Evolutionary conservation across 805 yeast species (phyloP).

Genomic region (Candida ulmi): DNA sequence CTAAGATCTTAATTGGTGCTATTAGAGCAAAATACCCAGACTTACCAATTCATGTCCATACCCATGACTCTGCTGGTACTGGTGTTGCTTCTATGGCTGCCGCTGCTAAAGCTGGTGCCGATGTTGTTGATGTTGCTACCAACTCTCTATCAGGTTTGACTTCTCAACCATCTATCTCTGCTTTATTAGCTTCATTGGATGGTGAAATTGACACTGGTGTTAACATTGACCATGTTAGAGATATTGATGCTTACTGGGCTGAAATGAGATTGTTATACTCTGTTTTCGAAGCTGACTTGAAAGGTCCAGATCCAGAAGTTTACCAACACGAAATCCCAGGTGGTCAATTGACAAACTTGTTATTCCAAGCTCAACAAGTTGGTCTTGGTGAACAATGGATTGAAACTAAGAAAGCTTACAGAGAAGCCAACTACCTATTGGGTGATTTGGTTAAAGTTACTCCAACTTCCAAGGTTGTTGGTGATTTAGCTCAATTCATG

Average conservation of each 20-base stretch:
- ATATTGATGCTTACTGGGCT: conserved; percentile 94
- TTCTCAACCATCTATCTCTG: conserved; percentile 94
- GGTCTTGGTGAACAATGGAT: conserved; percentile 97
- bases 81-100: conserved; percentile 97
- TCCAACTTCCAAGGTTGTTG: conserved; percentile 99
- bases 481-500: conserved; percentile 99
- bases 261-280: conserved; percentile 96
- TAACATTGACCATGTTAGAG: conserved; percentile 62
- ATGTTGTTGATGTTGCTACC: conserved; percentile 94
- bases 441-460: conserved; percentile 99
- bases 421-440: conserved; percentile 80
- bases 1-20: conserved; percentile 69
- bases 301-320: conserved; percentile 99
- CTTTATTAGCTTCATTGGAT: conserved; percentile 86
- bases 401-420: conserved; percentile 92
- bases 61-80: conserved; percentile 99
- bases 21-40: conserved; percentile 86
- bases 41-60: conserved; percentile 96
- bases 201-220: conserved; percentile 78
- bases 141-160: conserved; percentile 98
- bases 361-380: conserved; percentile 99
- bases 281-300: conserved; percentile 96
- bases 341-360: conserved; percentile 95
- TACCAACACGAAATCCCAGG: conserved; percentile 99
- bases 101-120: conserved; percentile 94